Percentiles rank a stretch among this genome's conserved stretches.
These are phyloP conservation scores for Prunus armeniaca DNA, from an alignment of 306 rosid genomes.

Conservation along the genomic window DNA sequence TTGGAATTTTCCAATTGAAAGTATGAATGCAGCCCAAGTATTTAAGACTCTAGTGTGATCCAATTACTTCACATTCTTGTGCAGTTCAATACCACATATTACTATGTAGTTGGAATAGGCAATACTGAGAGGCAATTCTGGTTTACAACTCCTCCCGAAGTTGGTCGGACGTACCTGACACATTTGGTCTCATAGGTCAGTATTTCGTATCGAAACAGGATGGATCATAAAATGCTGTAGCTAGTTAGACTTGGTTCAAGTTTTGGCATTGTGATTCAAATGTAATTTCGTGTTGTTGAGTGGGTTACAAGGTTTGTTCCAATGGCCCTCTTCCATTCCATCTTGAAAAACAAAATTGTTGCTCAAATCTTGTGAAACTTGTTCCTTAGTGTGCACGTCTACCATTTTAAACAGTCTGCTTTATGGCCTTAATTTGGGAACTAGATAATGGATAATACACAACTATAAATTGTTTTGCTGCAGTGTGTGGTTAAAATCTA, in stretches of 20 bases:
- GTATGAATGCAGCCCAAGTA: background rate
- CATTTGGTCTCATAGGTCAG: constrained; percentile 84
- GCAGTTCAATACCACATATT: constrained; percentile 65
- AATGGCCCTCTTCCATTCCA: too few relatives aligned
- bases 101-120: constrained; percentile 59
- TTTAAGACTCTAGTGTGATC: background rate
- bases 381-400: background rate
- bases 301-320: background rate
- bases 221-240: background rate
- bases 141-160: constrained; percentile 69
- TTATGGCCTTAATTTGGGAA: background rate
- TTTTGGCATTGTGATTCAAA: background rate
- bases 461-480: too few relatives aligned
- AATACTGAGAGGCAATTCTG: constrained; percentile 48
- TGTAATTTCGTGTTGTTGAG: background rate
- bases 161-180: constrained; percentile 73
- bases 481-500: background rate
- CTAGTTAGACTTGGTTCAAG: background rate
- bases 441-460: too few relatives aligned
- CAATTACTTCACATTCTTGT: background rate
- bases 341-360: background rate
- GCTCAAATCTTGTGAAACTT: background rate
- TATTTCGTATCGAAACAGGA: too few relatives aligned
- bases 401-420: background rate
- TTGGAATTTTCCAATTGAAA: background rate